phyloP scores from a whole-genome alignment of 345 rosid species.

The Gossypium longicalyx region DNA sequence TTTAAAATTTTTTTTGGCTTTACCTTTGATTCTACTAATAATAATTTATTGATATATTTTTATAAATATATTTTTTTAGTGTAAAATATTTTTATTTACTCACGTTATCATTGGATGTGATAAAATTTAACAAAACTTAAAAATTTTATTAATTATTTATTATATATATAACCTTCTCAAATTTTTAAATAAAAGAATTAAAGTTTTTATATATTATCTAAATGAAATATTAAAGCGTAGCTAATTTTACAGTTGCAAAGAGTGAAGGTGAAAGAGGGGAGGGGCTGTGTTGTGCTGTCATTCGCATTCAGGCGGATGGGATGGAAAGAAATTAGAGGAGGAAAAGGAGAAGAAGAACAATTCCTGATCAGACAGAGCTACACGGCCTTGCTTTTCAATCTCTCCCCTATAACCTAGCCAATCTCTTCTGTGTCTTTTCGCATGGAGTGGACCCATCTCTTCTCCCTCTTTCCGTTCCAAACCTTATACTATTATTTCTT shows the following conservation, averaged over 20 bases:
- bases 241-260: not conserved
- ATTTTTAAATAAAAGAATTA: too few relatives aligned
- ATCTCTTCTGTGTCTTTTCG: slow-evolving; percentile 14
- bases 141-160: too few relatives aligned
- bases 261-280: not conserved
- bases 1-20: too few relatives aligned
- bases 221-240: not conserved
- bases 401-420: slow-evolving; percentile 10
- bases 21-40: too few relatives aligned
- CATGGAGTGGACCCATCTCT: slow-evolving; percentile 12
- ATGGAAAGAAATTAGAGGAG: slow-evolving; percentile 10
- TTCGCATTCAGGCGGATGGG: too few relatives aligned
- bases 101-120: too few relatives aligned
- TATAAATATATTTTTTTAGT: too few relatives aligned
- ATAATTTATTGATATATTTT: too few relatives aligned
- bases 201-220: too few relatives aligned
- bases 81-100: too few relatives aligned
- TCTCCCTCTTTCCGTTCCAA: not conserved
- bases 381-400: slow-evolving; percentile 12
- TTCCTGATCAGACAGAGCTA: slow-evolving; percentile 20
- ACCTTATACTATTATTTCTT: not conserved
- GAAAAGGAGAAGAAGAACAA: slow-evolving; percentile 30
- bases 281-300: not conserved
- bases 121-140: too few relatives aligned
- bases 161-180: too few relatives aligned